Evolutionary conservation across 2,329 filamentous ascomycete species (phyloP).

Genomic region (Cryphonectria radicalis): DNA sequence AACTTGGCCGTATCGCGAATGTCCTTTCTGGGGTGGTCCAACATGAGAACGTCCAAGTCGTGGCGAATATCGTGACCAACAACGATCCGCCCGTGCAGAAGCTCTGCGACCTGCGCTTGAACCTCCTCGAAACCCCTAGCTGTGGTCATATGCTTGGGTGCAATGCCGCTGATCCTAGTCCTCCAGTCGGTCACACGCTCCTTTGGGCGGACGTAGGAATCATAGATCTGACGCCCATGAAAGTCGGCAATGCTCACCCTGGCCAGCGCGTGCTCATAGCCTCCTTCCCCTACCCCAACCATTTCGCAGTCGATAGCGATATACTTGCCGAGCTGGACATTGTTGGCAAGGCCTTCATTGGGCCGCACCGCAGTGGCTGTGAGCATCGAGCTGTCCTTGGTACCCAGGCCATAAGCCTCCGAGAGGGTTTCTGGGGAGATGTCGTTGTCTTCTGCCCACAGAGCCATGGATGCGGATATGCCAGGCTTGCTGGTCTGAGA

Average conservation of each 20-base stretch:
- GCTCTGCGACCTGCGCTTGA: conserved; percentile 69
- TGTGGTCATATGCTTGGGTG: conserved; percentile 70
- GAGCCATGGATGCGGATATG: conserved; percentile 58
- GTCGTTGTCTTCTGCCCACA: conserved; percentile 66
- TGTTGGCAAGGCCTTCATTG: conserved; percentile 66
- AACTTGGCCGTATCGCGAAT: conserved; percentile 85
- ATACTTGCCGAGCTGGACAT: conserved; percentile 81
- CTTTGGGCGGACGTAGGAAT: conserved; percentile 83
- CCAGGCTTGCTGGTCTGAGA: conserved; percentile 47
- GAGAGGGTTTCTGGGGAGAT: conserved; percentile 64
- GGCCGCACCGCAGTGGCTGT: conserved; percentile 54
- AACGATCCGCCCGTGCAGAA: conserved; percentile 73
- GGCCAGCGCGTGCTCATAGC: conserved; percentile 76
- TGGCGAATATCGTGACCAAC: conserved; percentile 86
- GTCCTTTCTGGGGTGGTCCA: conserved; percentile 78
- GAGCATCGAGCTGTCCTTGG: conserved; percentile 54
- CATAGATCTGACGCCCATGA: conserved; percentile 89
- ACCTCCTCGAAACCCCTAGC: conserved; percentile 77
- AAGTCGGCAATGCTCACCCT: conserved; percentile 92
- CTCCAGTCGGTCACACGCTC: conserved; percentile 88
- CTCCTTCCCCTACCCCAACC: conserved; percentile 81
- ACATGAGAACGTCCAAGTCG: conserved; percentile 73
- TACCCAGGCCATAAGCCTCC: conserved; percentile 63
- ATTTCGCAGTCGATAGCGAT: conserved; percentile 96
- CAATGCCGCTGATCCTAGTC: conserved; percentile 83